Conservation (phyloP, 2,329 filamentous ascomycete species). For the Neonectria sp. region DNA sequence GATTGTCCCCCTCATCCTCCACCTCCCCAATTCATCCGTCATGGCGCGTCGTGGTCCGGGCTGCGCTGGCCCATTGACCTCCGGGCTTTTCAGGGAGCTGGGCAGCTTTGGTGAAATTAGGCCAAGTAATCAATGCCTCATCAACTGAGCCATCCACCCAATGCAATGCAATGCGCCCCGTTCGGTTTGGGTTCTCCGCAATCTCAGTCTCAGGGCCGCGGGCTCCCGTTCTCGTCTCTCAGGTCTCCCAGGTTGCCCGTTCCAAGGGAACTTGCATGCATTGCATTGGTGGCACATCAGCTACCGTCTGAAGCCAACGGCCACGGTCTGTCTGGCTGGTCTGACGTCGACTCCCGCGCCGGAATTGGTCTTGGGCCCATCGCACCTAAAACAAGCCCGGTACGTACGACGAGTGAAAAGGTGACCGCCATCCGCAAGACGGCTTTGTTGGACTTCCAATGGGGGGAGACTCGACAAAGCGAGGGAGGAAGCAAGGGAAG, state of each 20-base stretch:
- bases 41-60: conserved; percentile 7
- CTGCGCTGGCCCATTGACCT: not conserved
- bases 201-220: conserved; percentile 5
- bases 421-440: conserved; percentile 20
- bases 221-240: conserved; percentile 12
- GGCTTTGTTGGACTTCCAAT: not conserved
- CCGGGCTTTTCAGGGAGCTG: conserved; percentile 16
- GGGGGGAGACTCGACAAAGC: not conserved
- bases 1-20: not conserved
- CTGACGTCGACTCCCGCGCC: conserved; percentile 21
- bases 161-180: conserved; percentile 19
- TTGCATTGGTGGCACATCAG: conserved; percentile 7
- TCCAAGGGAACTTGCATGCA: conserved; percentile 3
- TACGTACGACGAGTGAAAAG: conserved; percentile 1
- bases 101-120: conserved; percentile 25
- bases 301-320: conserved; percentile 27
- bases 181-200: conserved; percentile 22
- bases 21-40: too few relatives aligned
- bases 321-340: conserved; percentile 5
- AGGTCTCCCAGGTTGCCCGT: not conserved
- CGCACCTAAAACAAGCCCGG: conserved; percentile 23
- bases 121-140: conserved; percentile 26
- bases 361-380: conserved; percentile 21
- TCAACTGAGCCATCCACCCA: conserved; percentile 4
- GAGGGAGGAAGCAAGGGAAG: conserved; percentile 6